Evolutionary conservation across 1,139 yeast species (phyloP), one percentile per base, ranked within the genome.

Genomic region (Scheffersomyces lignicola): DNA sequence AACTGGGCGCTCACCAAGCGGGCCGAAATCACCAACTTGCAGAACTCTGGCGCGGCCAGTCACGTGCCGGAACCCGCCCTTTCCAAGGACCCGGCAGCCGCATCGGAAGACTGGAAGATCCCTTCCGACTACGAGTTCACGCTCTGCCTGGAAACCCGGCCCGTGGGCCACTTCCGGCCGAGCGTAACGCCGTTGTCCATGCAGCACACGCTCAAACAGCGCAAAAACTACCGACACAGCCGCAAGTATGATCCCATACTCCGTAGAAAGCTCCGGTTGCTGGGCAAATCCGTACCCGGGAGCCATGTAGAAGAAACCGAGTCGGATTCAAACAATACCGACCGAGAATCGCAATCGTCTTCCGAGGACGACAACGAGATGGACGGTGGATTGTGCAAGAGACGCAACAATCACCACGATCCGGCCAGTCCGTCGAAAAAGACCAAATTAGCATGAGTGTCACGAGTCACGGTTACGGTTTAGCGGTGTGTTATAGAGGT

Each of bases 1-100:
- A 65, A 68, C 43, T 73, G 83, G 79, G 74, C 75, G 0, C 53
- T 74, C 14, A 58, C 71, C 15, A 75, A 69, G 47, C 60, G 72
- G 38, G 65, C 75, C 1, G 82, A 77, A 40, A 55, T 78, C 18
- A 54, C 60, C 20, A 62, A 62, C 36, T 30, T 16, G 8, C 34
- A 18, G 15, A 34, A 30, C 12, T 28, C 24, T 13, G 25, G 26
- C 12, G 18, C 4, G 28, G 12, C 2, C 15, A 12, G 14, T n/a
- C 17, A 11, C 14, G n/a, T 20, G 14, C 17, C 30, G n/a, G 13
- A 26, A 24, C 20, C 23, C 11, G 18, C 10, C 10, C 2, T 17
- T 11, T 18, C 18, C 12, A 5, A 5, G 4, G 25, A 18, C 6
- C 32, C 32, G 10, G 13, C n/a, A 10, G 10, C 14, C 45, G 51